Percentiles rank a stretch among this genome's conserved stretches.
Evolutionary conservation across 257 asterid genomes (phyloP).

Genomic region (Nyctanthes arbortristis): DNA sequence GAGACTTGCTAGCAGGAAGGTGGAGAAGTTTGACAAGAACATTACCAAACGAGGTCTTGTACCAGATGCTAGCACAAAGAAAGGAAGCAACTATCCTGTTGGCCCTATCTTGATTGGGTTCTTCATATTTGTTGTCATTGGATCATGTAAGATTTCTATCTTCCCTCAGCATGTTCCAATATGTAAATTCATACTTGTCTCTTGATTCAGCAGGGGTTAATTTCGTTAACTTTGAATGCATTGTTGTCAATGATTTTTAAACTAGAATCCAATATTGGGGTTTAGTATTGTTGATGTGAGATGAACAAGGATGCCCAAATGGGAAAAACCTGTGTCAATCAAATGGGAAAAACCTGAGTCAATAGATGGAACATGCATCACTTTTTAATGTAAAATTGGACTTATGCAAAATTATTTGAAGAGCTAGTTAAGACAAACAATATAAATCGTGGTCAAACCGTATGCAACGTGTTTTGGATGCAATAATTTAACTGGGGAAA

Average conservation of each 20-base stretch:
- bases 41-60: slow-evolving; percentile 82
- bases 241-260: background rate
- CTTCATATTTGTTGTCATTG: slow-evolving; percentile 88
- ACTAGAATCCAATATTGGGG: background rate
- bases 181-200: background rate
- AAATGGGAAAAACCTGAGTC: too few species aligned
- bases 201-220: background rate
- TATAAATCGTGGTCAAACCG: too few species aligned
- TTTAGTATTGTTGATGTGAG: too few species aligned
- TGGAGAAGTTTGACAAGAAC: slow-evolving; percentile 89
- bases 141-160: slow-evolving; percentile 65
- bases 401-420: too few species aligned
- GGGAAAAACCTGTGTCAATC: too few species aligned
- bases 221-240: background rate
- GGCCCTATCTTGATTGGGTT: slow-evolving; percentile 94
- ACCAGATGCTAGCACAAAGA: slow-evolving; percentile 72
- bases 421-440: too few species aligned
- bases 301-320: too few species aligned
- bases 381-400: background rate
- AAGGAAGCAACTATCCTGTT: slow-evolving; percentile 72
- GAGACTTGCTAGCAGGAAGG: slow-evolving; percentile 87
- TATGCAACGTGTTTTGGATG: too few species aligned
- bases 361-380: background rate
- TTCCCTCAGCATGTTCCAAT: background rate
- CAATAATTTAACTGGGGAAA: too few species aligned